Evolutionary conservation across 2,329 filamentous ascomycete genomes (phyloP).

Genomic region (Aureobasidium uvarum): DNA sequence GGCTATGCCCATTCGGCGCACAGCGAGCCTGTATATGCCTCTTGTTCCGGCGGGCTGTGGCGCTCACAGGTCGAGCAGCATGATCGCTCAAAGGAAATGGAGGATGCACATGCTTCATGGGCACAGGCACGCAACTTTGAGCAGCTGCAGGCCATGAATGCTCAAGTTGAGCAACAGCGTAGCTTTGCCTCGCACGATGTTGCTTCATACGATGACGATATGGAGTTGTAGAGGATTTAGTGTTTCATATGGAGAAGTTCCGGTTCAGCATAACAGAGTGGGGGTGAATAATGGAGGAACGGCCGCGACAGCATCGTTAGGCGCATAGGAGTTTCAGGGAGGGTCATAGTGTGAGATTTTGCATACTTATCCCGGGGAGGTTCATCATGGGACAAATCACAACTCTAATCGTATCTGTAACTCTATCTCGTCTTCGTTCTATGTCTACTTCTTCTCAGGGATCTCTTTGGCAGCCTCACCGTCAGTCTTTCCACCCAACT

Average conservation of each 20-base stretch:
- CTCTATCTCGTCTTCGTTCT: background rate
- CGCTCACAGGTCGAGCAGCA: slow-evolving; percentile 10
- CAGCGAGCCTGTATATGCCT: slow-evolving; percentile 26
- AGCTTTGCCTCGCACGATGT: background rate
- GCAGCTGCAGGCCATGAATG: slow-evolving; percentile 49
- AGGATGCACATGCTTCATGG: slow-evolving; percentile 65
- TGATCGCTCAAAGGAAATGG: slow-evolving; percentile 51
- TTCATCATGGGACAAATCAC: background rate
- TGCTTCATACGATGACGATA: slow-evolving; percentile 16
- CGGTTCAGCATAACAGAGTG: background rate
- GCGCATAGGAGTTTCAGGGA: background rate
- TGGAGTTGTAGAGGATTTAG: slow-evolving; percentile 11
- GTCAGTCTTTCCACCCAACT: slow-evolving; percentile 26
- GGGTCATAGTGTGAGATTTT: background rate
- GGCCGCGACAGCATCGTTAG: background rate
- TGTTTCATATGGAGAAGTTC: background rate
- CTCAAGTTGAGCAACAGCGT: slow-evolving; percentile 24
- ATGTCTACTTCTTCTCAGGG: slow-evolving; percentile 22
- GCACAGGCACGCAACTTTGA: slow-evolving; percentile 55
- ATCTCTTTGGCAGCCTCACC: slow-evolving; percentile 29
- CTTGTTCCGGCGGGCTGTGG: slow-evolving; percentile 14
- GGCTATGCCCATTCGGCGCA: slow-evolving; percentile 4
- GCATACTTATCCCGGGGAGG: background rate
- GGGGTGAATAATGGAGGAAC: background rate
- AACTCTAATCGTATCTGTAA: slow-evolving; percentile 1